Percentiles rank a stretch among this genome's conserved stretches.
Evolutionary conservation across 495 filamentous ascomycete genomes (phyloP).

Genomic region (Rostrohypoxylon terebratum): DNA sequence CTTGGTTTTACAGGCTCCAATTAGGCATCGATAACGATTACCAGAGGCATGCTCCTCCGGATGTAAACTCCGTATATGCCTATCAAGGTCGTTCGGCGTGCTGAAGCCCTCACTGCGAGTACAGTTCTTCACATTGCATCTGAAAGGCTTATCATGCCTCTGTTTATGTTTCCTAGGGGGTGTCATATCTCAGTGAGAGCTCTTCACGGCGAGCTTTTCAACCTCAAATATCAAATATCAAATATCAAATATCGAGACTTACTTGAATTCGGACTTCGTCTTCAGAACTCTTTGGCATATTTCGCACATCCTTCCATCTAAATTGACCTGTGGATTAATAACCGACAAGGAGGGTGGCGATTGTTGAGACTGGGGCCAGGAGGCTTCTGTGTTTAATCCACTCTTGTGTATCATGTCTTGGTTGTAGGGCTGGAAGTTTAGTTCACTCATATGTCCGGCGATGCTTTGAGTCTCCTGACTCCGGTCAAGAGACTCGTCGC

Average conservation of each 20-base stretch:
- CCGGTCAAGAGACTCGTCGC: conserved; percentile 53
- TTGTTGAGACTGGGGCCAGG: conserved; percentile 35
- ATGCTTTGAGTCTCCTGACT: conserved; percentile 56
- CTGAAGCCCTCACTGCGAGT: conserved; percentile 75
- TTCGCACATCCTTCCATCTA: conserved; percentile 44
- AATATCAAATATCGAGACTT: conserved; percentile 27
- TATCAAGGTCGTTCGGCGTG: conserved; percentile 81
- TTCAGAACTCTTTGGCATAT: conserved; percentile 54
- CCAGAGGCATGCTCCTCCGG: conserved; percentile 58
- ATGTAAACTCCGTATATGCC: conserved; percentile 79
- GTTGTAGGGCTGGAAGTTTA: conserved; percentile 30
- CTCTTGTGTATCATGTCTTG: conserved; percentile 29
- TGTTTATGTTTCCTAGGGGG: conserved; percentile 79
- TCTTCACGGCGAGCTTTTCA: background rate
- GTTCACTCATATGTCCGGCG: conserved; percentile 45
- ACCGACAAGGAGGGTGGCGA: conserved; percentile 10
- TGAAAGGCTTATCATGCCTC: conserved; percentile 79
- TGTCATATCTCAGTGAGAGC: conserved; percentile 23
- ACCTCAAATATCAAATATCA: background rate
- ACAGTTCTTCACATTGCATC: conserved; percentile 72
- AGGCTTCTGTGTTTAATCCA: conserved; percentile 24
- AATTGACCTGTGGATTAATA: conserved; percentile 14
- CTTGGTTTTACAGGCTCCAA: conserved; percentile 71
- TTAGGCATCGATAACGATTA: conserved; percentile 75
- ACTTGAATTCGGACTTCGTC: conserved; percentile 65